Evolutionary conservation across 768 basidiomycete genomes (phyloP).

Genomic region (Suillus americanus): DNA sequence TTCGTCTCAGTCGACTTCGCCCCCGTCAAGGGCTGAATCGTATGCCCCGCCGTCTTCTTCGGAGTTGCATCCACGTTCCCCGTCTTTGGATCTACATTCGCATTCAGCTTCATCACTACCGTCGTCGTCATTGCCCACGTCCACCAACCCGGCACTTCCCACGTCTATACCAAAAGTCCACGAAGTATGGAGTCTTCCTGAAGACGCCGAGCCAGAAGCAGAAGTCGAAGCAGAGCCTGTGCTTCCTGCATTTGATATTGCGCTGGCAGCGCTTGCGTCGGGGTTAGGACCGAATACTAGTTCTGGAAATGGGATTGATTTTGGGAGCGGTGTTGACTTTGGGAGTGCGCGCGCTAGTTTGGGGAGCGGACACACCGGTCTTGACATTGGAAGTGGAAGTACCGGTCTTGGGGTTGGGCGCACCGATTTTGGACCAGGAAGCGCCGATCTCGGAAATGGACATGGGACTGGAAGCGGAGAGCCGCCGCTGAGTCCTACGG

Average conservation of each 20-base stretch:
- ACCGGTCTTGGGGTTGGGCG: neutral
- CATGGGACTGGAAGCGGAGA: constrained; percentile 20
- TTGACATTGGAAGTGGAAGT: neutral
- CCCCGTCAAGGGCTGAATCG: neutral
- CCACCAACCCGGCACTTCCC: neutral
- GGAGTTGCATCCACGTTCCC: constrained; percentile 16
- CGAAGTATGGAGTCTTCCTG: neutral
- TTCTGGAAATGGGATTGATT: neutral
- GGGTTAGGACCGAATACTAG: neutral
- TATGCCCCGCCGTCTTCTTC: constrained; percentile 15
- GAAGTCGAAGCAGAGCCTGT: constrained; percentile 2
- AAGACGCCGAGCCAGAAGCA: neutral
- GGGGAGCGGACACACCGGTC: neutral
- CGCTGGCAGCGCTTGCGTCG: constrained; percentile 28
- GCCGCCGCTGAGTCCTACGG: constrained; percentile 63
- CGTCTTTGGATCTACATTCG: neutral
- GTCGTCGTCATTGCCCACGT: neutral
- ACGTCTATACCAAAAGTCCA: neutral
- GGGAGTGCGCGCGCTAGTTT: neutral
- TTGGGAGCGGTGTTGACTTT: neutral
- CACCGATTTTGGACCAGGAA: neutral
- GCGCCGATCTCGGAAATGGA: neutral
- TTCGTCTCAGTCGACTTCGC: neutral
- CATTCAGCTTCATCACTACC: constrained; percentile 8
- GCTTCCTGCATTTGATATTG: constrained; percentile 26